A percentile compares a stretch with the other conserved stretches of the same genome.
These are phyloP conservation scores for Botrytis aclada DNA, from an alignment of 2,329 filamentous ascomycete genomes.

Conservation along the genomic window DNA sequence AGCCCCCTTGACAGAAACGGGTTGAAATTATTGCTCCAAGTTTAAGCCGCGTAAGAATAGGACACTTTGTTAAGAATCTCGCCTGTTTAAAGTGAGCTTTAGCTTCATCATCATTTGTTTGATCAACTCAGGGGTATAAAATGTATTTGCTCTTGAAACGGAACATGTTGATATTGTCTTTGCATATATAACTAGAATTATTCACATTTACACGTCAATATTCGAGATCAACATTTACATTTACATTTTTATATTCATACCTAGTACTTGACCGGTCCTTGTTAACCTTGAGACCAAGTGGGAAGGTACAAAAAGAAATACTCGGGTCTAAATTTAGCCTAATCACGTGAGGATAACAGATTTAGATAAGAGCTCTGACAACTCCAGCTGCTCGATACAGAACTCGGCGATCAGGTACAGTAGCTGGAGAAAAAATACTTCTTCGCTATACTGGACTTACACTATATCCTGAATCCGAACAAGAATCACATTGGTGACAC, in stretches of 20 bases:
- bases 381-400: not conserved
- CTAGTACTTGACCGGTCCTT: not conserved
- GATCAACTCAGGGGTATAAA: not conserved
- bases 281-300: not conserved
- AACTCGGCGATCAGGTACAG: not conserved
- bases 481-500: not conserved
- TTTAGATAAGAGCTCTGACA: not conserved
- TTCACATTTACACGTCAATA: not conserved
- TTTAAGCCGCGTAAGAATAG: slow-evolving; percentile 15
- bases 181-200: not conserved
- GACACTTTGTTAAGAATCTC: slow-evolving; percentile 22
- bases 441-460: not conserved
- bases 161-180: not conserved
- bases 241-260: not conserved
- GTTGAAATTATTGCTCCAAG: not conserved
- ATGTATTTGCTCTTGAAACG: not conserved
- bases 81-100: slow-evolving; percentile 7
- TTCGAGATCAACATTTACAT: not conserved
- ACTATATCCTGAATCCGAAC: too few species aligned
- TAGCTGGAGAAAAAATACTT: not conserved
- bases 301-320: not conserved
- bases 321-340: not conserved
- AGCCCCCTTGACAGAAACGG: slow-evolving; percentile 13
- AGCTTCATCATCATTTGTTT: slow-evolving; percentile 4
- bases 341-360: slow-evolving; percentile 1